phyloP scores from a whole-genome alignment of 257 asterid species.

The Echium plantagineum region DNA sequence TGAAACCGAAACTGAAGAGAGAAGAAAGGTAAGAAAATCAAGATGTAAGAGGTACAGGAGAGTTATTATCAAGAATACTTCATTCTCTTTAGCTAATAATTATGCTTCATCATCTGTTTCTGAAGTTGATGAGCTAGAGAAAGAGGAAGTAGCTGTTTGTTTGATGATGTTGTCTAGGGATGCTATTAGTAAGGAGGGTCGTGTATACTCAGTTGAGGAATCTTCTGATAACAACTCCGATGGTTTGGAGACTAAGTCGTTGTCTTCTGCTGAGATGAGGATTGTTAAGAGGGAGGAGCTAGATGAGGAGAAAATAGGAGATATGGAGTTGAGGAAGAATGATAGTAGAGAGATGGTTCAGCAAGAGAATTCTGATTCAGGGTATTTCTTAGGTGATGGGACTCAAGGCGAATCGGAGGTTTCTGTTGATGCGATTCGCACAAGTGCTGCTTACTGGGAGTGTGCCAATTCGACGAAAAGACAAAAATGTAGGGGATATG shows the following conservation, averaged over 20 bases:
- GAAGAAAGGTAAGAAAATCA: conserved; percentile 25
- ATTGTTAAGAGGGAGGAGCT: conserved; percentile 18
- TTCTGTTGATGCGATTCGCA: conserved; percentile 36
- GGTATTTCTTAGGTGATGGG: conserved; percentile 68
- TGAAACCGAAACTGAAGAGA: conserved; percentile 34
- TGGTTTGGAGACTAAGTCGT: conserved; percentile 40
- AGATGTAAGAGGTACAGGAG: conserved; percentile 42
- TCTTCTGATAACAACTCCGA: conserved; percentile 80
- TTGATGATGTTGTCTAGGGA: conserved; percentile 84
- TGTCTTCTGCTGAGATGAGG: conserved; percentile 58
- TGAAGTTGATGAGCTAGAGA: conserved; percentile 68
- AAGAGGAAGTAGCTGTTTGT: conserved; percentile 71
- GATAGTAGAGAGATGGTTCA: conserved; percentile 24
- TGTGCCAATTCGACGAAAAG: conserved; percentile 11
- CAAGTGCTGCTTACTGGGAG: conserved; percentile 16
- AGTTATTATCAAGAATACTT: conserved; percentile 29
- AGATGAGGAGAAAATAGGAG: conserved; percentile 17
- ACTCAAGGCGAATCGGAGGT: conserved; percentile 60
- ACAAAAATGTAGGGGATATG: conserved; percentile 18
- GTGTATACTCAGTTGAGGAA: conserved; percentile 60
- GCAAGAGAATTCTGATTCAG: conserved; percentile 72
- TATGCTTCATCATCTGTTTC: conserved; percentile 49
- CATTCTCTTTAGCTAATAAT: conserved; percentile 25
- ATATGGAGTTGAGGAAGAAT: conserved; percentile 22
- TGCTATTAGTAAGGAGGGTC: conserved; percentile 31